Evolutionary conservation across 495 filamentous ascomycete genomes (phyloP).

Genomic region (Xylaria bambusicola): DNA sequence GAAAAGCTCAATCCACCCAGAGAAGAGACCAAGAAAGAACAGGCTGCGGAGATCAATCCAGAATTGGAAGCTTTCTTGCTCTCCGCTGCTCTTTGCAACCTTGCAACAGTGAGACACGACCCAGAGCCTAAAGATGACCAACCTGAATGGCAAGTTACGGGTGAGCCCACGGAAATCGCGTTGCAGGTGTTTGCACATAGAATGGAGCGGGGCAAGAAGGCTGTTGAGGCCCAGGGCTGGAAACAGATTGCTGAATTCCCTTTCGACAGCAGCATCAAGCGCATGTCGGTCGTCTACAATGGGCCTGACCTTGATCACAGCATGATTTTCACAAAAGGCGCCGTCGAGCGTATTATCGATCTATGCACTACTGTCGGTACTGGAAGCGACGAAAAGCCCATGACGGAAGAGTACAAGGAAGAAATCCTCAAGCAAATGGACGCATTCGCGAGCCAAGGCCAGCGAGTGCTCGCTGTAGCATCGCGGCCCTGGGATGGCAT

Average conservation of each 20-base stretch:
- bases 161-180: slow-evolving; percentile 84
- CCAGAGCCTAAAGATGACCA: slow-evolving; percentile 34
- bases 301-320: slow-evolving; percentile 35
- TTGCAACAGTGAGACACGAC: slow-evolving; percentile 66
- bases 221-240: slow-evolving; percentile 57
- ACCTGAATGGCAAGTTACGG: slow-evolving; percentile 67
- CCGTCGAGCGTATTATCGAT: slow-evolving; percentile 77
- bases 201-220: slow-evolving; percentile 62
- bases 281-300: slow-evolving; percentile 78
- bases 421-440: slow-evolving; percentile 66
- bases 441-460: slow-evolving; percentile 70
- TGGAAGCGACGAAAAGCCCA: slow-evolving; percentile 49
- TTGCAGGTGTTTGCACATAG: slow-evolving; percentile 77
- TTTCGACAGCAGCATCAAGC: slow-evolving; percentile 80
- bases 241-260: slow-evolving; percentile 72
- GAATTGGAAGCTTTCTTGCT: slow-evolving; percentile 65
- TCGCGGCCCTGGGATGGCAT: slow-evolving; percentile 50
- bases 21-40: slow-evolving; percentile 28
- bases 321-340: slow-evolving; percentile 75
- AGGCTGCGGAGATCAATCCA: slow-evolving; percentile 40
- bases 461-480: slow-evolving; percentile 77
- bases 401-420: slow-evolving; percentile 62
- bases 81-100: slow-evolving; percentile 76
- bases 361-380: slow-evolving; percentile 63
- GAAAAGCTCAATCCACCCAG: slow-evolving; percentile 38